These are phyloP conservation scores for Globisporangium radiosum DNA, from an alignment of 352 stramenopile genomes.

Conservation along the genomic window DNA sequence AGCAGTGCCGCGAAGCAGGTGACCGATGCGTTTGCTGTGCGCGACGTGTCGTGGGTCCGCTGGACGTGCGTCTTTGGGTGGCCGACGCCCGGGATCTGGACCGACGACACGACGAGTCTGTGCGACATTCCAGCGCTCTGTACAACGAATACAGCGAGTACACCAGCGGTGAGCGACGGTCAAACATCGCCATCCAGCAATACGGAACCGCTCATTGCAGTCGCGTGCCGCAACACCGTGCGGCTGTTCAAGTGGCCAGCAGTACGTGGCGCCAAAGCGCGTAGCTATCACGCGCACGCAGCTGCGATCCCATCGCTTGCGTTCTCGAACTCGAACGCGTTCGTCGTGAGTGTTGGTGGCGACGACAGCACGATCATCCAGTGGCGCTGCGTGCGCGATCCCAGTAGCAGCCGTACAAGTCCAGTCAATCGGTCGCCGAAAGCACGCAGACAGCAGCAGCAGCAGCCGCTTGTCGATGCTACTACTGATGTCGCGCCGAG, in stretches of 20 bases:
- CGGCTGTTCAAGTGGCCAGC: constrained; percentile 51
- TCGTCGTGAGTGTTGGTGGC: constrained; percentile 46
- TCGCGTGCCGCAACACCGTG: constrained; percentile 39
- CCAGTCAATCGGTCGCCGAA: constrained; percentile 1
- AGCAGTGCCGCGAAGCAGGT: constrained; percentile 43
- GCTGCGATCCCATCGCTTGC: constrained; percentile 35
- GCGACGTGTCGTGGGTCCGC: constrained; percentile 50
- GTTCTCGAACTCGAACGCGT: constrained; percentile 42
- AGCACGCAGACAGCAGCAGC: constrained; percentile 8
- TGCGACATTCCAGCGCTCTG: constrained; percentile 43
- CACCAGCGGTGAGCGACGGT: constrained; percentile 1
- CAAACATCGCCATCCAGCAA: neutral
- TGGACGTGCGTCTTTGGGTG: constrained; percentile 72
- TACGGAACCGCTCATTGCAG: constrained; percentile 38
- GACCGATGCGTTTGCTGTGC: constrained; percentile 48
- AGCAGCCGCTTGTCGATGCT: neutral
- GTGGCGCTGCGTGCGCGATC: constrained; percentile 25
- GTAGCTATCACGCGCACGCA: constrained; percentile 40
- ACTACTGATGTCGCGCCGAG: neutral
- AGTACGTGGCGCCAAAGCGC: constrained; percentile 28
- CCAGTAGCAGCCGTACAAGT: neutral
- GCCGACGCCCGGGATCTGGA: constrained; percentile 57
- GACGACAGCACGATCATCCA: constrained; percentile 57
- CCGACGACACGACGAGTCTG: constrained; percentile 38
- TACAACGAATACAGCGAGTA: constrained; percentile 17